These are phyloP conservation scores for Funneliformis mosseae DNA, from an alignment of 192 early-diverging fungal species.

Conservation along the genomic window DNA sequence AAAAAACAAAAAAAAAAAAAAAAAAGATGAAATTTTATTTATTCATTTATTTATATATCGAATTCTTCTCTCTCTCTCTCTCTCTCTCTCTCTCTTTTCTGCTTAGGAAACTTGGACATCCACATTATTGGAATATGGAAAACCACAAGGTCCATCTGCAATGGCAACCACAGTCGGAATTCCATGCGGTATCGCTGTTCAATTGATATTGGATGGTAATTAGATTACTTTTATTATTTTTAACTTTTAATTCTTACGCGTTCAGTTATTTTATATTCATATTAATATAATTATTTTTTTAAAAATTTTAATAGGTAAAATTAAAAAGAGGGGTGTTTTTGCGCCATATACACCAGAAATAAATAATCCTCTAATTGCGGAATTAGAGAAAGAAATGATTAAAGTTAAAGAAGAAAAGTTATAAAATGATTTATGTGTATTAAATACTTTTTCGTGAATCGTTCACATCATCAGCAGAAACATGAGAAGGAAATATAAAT, in stretches of 20 bases:
- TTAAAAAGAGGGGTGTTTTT: conserved; percentile 81
- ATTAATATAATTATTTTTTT: neutral
- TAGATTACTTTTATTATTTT: neutral
- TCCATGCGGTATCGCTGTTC: conserved; percentile 93
- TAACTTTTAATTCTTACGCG: neutral
- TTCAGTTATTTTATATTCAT: neutral
- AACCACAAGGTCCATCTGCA: conserved; percentile 77
- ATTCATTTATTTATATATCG: neutral
- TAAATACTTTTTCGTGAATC: too few relatives aligned
- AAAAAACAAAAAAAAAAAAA: neutral
- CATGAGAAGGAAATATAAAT: too few relatives aligned
- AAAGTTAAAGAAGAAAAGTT: conserved; percentile 77
- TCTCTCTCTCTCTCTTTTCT: too few relatives aligned
- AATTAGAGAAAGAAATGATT: conserved; percentile 89
- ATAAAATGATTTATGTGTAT: conserved; percentile 43
- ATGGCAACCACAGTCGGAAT: conserved; percentile 98
- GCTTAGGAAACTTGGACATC: conserved; percentile 84
- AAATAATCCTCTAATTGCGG: conserved; percentile 86
- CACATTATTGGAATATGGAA: conserved; percentile 91
- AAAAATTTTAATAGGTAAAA: conserved; percentile 31
- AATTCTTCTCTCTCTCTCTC: too few relatives aligned
- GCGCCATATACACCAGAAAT: conserved; percentile 90
- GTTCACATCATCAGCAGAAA: too few relatives aligned
- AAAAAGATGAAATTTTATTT: too few relatives aligned
- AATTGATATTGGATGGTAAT: conserved; percentile 89